These are phyloP conservation scores for Fusarium subglutinans DNA, from an alignment of 2,329 filamentous ascomycete genomes.

Conservation along the genomic window DNA sequence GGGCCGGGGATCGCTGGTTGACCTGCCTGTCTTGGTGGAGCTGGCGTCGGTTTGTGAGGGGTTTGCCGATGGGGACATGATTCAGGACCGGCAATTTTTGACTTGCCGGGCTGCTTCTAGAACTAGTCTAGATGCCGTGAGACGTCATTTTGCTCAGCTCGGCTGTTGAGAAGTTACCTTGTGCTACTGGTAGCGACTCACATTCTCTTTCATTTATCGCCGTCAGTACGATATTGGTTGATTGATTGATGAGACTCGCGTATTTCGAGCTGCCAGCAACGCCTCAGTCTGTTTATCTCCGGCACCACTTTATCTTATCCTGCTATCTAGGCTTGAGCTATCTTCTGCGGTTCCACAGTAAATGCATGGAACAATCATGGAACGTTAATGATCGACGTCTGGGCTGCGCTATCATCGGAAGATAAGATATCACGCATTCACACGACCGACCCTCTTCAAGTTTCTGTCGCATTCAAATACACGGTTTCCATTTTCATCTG, in stretches of 20 bases:
- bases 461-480: no score
- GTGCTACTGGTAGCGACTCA: background rate
- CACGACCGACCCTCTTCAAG: no score
- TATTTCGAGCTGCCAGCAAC: background rate
- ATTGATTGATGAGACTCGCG: background rate
- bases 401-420: background rate
- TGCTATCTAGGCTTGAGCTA: background rate
- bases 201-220: fast-evolving
- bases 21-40: slow-evolving; percentile 18
- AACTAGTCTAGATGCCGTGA: background rate
- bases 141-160: background rate
- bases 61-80: slow-evolving; percentile 25
- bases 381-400: background rate
- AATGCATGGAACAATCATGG: background rate
- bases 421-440: background rate
- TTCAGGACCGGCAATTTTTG: slow-evolving; percentile 13
- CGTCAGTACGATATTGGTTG: background rate
- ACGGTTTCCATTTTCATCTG: background rate
- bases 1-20: slow-evolving; percentile 1
- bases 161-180: background rate
- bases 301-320: background rate
- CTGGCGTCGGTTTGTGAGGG: slow-evolving; percentile 23
- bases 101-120: slow-evolving; percentile 11
- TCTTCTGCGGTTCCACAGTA: background rate
- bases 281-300: background rate